A percentile compares a stretch with the other conserved stretches of the same genome.
These are phyloP conservation scores for Ogataea zsoltii DNA, from an alignment of 805 yeast species.

Conservation along the genomic window DNA sequence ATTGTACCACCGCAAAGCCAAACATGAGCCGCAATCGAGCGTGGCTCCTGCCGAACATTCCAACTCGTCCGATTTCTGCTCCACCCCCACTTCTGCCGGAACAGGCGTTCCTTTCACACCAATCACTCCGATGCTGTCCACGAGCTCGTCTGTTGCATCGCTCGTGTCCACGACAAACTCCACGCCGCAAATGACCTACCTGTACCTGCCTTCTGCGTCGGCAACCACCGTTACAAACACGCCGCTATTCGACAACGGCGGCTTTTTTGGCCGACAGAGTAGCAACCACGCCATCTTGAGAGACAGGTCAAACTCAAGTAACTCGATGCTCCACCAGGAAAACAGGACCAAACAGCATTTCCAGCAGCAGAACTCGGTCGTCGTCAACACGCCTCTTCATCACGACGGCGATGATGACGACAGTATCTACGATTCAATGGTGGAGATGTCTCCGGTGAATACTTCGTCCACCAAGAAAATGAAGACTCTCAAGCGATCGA, in stretches of 20 bases:
- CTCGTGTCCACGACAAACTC: slow-evolving; percentile 12
- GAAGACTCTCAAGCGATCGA: slow-evolving; percentile 30
- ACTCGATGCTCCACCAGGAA: slow-evolving; percentile 14
- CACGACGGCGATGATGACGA: slow-evolving; percentile 22
- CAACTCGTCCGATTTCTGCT: slow-evolving; percentile 10
- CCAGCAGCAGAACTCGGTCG: slow-evolving; percentile 10
- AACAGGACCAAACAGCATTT: neutral
- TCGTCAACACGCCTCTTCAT: slow-evolving; percentile 20
- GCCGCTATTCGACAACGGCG: neutral
- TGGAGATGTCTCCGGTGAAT: slow-evolving; percentile 29
- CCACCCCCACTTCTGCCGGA: slow-evolving; percentile 12
- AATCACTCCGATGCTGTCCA: slow-evolving; percentile 28
- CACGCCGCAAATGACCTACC: neutral
- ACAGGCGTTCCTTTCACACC: slow-evolving; percentile 18
- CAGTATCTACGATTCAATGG: slow-evolving; percentile 15
- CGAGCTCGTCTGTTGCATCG: slow-evolving; percentile 24
- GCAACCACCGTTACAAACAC: neutral
- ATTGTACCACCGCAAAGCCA: slow-evolving; percentile 18
- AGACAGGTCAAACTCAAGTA: slow-evolving; percentile 24
- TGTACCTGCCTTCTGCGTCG: neutral
- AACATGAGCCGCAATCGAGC: slow-evolving; percentile 10
- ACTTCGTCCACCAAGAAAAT: slow-evolving; percentile 30
- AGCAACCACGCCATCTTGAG: slow-evolving; percentile 5
- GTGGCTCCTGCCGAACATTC: neutral
- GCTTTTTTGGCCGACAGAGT: neutral